Evolutionary conservation across 2,329 filamentous ascomycete species (phyloP).

Genomic region (Penicillium sclerotiorum): DNA sequence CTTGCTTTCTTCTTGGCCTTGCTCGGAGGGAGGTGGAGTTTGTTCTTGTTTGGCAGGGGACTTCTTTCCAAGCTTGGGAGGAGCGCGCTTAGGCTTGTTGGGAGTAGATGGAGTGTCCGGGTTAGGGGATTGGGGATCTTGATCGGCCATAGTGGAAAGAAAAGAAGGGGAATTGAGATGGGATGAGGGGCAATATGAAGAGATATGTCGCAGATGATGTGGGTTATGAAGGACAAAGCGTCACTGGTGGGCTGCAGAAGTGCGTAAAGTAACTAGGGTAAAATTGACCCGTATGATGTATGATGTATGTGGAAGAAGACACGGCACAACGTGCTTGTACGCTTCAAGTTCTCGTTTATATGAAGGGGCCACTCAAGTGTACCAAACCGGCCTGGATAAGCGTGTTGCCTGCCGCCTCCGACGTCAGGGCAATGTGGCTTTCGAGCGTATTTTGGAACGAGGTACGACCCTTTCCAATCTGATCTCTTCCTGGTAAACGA

Average conservation of each 20-base stretch:
- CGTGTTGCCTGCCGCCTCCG: conserved; percentile 22
- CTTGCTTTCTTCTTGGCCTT: conserved; percentile 18
- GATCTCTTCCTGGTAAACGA: neutral
- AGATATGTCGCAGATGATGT: conserved; percentile 16
- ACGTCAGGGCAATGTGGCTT: conserved; percentile 24
- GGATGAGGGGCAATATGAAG: conserved; percentile 26
- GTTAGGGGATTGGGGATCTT: conserved; percentile 25
- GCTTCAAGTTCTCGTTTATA: conserved; percentile 25
- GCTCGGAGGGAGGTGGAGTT: conserved; percentile 27
- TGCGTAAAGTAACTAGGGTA: conserved; percentile 3
- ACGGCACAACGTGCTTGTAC: conserved; percentile 4
- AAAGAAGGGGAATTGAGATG: conserved; percentile 19
- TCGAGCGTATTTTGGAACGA: neutral
- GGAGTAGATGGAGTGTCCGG: conserved; percentile 22
- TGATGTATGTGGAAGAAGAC: conserved; percentile 19
- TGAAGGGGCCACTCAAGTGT: conserved; percentile 11
- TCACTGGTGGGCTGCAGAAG: conserved; percentile 15
- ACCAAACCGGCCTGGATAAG: conserved; percentile 18
- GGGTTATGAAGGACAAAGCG: conserved; percentile 26
- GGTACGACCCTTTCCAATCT: neutral
- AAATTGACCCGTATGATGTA: conserved; percentile 16
- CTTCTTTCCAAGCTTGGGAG: conserved; percentile 37
- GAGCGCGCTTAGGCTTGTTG: conserved; percentile 31
- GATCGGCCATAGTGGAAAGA: conserved; percentile 35
- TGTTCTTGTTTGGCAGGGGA: conserved; percentile 29